phyloP scores from a whole-genome alignment of 176 grass and related monocot genomes.

The Avena eriantha region DNA sequence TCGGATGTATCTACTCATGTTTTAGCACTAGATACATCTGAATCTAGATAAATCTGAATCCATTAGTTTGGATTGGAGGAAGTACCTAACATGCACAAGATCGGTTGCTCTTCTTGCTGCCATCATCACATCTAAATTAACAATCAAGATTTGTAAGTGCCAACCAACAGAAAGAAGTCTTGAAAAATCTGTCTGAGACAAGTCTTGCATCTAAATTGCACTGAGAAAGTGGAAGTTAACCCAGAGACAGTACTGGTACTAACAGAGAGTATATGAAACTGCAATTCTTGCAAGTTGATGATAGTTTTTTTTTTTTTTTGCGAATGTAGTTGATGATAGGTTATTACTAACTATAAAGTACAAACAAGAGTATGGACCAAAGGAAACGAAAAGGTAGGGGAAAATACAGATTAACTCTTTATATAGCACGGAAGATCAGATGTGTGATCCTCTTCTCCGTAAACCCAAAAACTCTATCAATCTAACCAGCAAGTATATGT shows the following conservation, averaged over 20 bases:
- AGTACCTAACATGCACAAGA: neutral
- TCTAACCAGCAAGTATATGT: neutral
- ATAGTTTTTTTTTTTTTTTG: too few relatives aligned
- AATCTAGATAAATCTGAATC: too few relatives aligned
- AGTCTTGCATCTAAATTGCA: neutral
- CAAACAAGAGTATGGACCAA: neutral
- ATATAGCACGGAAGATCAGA: constrained; percentile 27
- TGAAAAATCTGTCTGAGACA: neutral
- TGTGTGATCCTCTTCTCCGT: constrained; percentile 2
- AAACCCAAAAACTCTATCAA: constrained; percentile 35
- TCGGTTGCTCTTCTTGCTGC: constrained; percentile 2
- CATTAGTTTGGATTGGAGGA: too few relatives aligned
- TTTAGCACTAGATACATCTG: too few relatives aligned
- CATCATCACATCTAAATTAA: neutral
- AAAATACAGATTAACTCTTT: constrained; percentile 34
- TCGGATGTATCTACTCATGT: too few relatives aligned
- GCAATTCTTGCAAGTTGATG: neutral
- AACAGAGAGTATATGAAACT: neutral
- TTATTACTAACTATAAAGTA: too few relatives aligned
- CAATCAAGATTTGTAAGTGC: constrained; percentile 3
- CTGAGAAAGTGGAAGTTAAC: neutral
- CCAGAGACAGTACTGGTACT: neutral
- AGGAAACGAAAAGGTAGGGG: neutral
- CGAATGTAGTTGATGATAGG: too few relatives aligned
- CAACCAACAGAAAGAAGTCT: neutral